Conservation (phyloP, 129 eudicot genomes). For the sunflower (Helianthus annuus) region DNA sequence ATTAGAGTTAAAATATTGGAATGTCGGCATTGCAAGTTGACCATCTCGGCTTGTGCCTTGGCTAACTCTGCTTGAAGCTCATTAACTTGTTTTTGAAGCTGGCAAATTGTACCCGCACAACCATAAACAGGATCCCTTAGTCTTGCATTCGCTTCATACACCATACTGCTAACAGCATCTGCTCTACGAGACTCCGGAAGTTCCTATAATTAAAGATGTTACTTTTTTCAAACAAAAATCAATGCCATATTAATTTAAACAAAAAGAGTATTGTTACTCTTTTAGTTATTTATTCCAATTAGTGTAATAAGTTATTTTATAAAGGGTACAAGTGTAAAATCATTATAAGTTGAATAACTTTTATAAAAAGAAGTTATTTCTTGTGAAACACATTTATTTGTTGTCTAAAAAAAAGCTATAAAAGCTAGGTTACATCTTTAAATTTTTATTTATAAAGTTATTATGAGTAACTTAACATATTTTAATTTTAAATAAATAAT, state of each 20-base stretch:
- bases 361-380: background rate
- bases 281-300: too few relatives aligned
- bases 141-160: constrained; percentile 62
- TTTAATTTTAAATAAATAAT: background rate
- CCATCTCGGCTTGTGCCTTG: constrained; percentile 51
- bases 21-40: constrained; percentile 37
- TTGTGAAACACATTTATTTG: too few relatives aligned
- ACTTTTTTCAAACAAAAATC: too few relatives aligned
- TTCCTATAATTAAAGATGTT: constrained; percentile 31
- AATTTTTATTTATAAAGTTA: background rate
- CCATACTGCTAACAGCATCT: constrained; percentile 66
- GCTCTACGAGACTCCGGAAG: constrained; percentile 45
- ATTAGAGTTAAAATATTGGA: constrained; percentile 30
- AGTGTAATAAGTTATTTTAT: too few relatives aligned
- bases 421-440: background rate
- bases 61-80: constrained; percentile 58
- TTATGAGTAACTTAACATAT: background rate
- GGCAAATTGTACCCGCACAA: constrained; percentile 55
- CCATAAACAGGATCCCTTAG: constrained; percentile 70
- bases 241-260: background rate
- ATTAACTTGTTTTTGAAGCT: constrained; percentile 49
- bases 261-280: background rate
- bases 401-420: too few relatives aligned
- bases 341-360: background rate
- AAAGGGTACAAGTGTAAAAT: background rate